Conservation (phyloP, 2,329 filamentous ascomycete genomes). For the Coleophoma eucalyptorum region DNA sequence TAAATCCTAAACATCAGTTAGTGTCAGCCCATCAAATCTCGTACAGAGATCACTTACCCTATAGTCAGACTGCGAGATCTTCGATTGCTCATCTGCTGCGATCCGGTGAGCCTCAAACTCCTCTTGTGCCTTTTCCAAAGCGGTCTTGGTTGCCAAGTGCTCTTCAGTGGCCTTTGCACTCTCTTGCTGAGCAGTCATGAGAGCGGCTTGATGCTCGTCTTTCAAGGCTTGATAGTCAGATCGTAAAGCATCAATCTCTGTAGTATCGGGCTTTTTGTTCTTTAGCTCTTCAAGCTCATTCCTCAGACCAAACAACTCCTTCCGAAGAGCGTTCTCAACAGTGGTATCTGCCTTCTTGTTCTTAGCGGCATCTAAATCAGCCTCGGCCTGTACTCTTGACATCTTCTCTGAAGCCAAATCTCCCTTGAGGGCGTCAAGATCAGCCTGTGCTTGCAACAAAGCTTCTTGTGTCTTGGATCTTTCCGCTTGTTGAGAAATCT, state of each 20-base stretch:
- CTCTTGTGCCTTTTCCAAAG: conserved; percentile 42
- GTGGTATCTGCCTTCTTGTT: conserved; percentile 53
- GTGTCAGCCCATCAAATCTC: conserved; percentile 50
- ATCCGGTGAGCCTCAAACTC: conserved; percentile 49
- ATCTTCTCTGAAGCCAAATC: conserved; percentile 36
- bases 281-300: conserved; percentile 46
- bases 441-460: conserved; percentile 16
- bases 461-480: conserved; percentile 39
- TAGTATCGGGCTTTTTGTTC: conserved; percentile 49
- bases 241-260: conserved; percentile 46
- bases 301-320: conserved; percentile 26
- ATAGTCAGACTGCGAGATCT: conserved; percentile 47
- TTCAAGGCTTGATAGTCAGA: conserved; percentile 45
- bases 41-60: conserved; percentile 23
- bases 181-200: conserved; percentile 29
- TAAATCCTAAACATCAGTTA: conserved; percentile 58
- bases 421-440: conserved; percentile 22
- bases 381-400: conserved; percentile 39
- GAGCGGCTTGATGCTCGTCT: conserved; percentile 40
- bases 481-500: conserved; percentile 38
- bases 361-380: conserved; percentile 55
- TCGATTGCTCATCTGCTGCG: conserved; percentile 45
- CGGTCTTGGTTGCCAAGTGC: conserved; percentile 29
- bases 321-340: conserved; percentile 43
- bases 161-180: conserved; percentile 31